Evolutionary conservation across 2,329 filamentous ascomycete genomes (phyloP).

Genomic region (Raffaelea albimanens): DNA sequence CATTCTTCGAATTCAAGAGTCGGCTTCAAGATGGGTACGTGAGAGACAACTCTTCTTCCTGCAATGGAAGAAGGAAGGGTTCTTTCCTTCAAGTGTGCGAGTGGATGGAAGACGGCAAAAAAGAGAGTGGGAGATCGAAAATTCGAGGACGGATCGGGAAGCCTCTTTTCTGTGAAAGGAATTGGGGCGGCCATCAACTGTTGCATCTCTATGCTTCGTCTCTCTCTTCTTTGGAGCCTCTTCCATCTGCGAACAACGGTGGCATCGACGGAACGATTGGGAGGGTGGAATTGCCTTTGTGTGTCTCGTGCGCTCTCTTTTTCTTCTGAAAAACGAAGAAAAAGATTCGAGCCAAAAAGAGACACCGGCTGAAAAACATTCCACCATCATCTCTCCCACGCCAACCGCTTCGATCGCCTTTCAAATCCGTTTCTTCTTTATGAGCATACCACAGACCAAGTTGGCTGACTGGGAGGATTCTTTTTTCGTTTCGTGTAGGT

Average conservation of each 20-base stretch:
- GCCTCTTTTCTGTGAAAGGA: background rate
- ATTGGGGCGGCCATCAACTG: background rate
- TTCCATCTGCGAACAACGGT: slow-evolving; percentile 7
- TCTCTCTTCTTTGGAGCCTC: background rate
- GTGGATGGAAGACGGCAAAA: slow-evolving; percentile 9
- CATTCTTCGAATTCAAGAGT: slow-evolving; percentile 15
- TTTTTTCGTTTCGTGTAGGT: slow-evolving; percentile 39
- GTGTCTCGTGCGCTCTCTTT: background rate
- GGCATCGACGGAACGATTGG: background rate
- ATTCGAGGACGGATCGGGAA: no score
- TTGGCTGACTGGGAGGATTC: slow-evolving; percentile 43
- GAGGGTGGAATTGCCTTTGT: background rate
- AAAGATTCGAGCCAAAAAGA: background rate
- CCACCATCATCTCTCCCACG: no score
- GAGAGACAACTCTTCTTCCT: slow-evolving; percentile 18
- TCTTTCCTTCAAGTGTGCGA: slow-evolving; percentile 14
- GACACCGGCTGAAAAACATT: background rate
- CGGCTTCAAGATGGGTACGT: slow-evolving; percentile 55
- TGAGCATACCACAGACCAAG: slow-evolving; percentile 53
- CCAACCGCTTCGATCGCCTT: background rate
- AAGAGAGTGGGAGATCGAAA: background rate
- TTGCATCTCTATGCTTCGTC: background rate
- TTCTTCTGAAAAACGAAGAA: background rate
- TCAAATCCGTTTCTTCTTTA: slow-evolving; percentile 19
- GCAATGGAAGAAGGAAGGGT: background rate